Conservation (phyloP, 2,329 filamentous ascomycete species). For the Penicillium sp. region DNA sequence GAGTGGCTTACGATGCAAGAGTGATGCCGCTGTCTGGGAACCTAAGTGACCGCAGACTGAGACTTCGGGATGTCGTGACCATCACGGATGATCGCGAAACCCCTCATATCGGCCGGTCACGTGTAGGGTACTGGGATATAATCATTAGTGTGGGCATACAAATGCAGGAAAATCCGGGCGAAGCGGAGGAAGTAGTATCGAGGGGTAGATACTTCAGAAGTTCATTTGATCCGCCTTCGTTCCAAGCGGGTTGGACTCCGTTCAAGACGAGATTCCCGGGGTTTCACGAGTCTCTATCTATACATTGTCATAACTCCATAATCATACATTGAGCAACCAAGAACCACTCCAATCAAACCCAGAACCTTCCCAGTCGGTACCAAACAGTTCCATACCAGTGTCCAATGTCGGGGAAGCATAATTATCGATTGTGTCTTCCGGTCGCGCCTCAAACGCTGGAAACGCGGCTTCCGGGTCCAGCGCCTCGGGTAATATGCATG, state of each 20-base stretch:
- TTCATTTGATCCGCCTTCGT: too few species aligned
- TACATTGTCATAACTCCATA: neutral
- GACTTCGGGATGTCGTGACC: slow-evolving; percentile 4
- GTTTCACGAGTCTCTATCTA: neutral
- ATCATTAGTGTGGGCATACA: too few species aligned
- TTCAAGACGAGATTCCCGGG: too few species aligned
- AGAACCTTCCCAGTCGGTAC: slow-evolving; percentile 25
- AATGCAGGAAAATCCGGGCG: too few species aligned
- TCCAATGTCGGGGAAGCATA: slow-evolving; percentile 17
- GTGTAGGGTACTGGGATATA: too few species aligned
- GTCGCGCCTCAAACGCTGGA: slow-evolving; percentile 9
- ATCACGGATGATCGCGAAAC: slow-evolving; percentile 1
- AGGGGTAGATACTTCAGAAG: too few species aligned
- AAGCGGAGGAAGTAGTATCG: too few species aligned
- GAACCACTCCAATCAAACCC: slow-evolving; percentile 30
- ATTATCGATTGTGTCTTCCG: slow-evolving; percentile 9
- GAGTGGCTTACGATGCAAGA: neutral
- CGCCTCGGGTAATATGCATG: slow-evolving; percentile 22
- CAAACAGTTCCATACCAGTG: slow-evolving; percentile 18
- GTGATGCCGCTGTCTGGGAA: neutral
- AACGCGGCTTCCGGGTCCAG: slow-evolving; percentile 12
- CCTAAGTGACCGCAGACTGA: neutral
- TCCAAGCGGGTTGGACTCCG: neutral
- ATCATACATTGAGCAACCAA: slow-evolving; percentile 24
- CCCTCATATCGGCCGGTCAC: neutral